Conservation (phyloP, 2,329 filamentous ascomycete species). For the Aureobasidium uvarum region DNA sequence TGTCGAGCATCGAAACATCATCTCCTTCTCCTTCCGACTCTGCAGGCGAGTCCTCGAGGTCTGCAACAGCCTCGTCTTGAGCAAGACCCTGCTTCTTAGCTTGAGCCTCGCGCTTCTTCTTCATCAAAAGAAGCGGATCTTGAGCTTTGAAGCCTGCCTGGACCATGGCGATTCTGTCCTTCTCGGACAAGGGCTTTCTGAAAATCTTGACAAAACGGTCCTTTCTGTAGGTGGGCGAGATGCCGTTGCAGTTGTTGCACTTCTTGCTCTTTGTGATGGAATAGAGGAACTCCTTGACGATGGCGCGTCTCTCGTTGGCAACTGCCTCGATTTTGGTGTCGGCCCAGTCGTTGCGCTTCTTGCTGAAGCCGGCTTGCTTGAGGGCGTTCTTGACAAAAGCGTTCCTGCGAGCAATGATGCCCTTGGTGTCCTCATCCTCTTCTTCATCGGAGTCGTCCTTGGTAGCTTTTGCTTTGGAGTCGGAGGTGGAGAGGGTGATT, state of each 20-base stretch:
- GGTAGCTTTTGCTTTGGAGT: slow-evolving; percentile 30
- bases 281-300: slow-evolving; percentile 79
- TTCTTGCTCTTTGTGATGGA: slow-evolving; percentile 67
- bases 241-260: slow-evolving; percentile 66
- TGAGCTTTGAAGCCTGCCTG: slow-evolving; percentile 64
- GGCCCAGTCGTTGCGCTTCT: slow-evolving; percentile 48
- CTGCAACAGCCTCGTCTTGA: slow-evolving; percentile 68
- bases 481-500: slow-evolving; percentile 40
- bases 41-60: slow-evolving; percentile 56
- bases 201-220: slow-evolving; percentile 94
- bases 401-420: slow-evolving; percentile 56
- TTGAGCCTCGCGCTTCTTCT: slow-evolving; percentile 47
- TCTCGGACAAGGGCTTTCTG: slow-evolving; percentile 70
- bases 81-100: slow-evolving; percentile 50
- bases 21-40: slow-evolving; percentile 40
- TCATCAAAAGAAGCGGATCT: slow-evolving; percentile 66
- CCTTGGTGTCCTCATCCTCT: slow-evolving; percentile 60
- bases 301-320: slow-evolving; percentile 68
- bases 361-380: slow-evolving; percentile 53
- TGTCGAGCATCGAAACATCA: slow-evolving; percentile 41
- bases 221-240: slow-evolving; percentile 82
- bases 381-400: slow-evolving; percentile 73
- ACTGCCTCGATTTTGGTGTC: slow-evolving; percentile 78
- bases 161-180: slow-evolving; percentile 75
- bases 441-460: slow-evolving; percentile 57